Percentiles rank a stretch among this genome's conserved stretches.
These are phyloP conservation scores for Trichoderma simmonsii DNA, from an alignment of 2,329 filamentous ascomycete genomes.

Conservation along the genomic window DNA sequence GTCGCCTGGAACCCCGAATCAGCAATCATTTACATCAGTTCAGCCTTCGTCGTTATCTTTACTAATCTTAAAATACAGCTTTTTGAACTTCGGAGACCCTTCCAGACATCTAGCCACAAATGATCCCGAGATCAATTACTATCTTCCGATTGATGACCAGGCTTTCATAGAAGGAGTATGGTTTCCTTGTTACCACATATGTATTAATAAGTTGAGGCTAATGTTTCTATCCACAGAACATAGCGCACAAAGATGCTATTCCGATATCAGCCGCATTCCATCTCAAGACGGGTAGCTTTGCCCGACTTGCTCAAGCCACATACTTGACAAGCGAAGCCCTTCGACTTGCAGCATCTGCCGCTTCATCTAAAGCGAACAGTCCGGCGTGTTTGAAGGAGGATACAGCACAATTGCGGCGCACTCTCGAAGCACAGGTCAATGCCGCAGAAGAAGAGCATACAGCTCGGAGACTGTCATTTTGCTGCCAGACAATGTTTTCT, in stretches of 20 bases:
- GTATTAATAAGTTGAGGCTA: not conserved
- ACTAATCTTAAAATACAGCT: not conserved
- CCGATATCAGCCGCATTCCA: not conserved
- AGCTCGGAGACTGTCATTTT: not conserved
- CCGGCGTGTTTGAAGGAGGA: not conserved
- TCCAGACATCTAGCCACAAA: not conserved
- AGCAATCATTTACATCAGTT: not conserved
- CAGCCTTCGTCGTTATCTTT: not conserved
- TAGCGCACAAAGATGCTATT: not conserved
- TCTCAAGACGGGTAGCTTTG: not conserved
- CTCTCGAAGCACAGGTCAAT: not conserved
- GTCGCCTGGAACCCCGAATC: too few species aligned
- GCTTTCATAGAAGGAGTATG: not conserved
- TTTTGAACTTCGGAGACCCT: not conserved
- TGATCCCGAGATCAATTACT: not conserved
- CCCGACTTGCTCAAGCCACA: not conserved
- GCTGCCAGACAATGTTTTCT: not conserved
- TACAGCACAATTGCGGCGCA: not conserved
- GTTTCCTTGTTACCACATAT: accelerated
- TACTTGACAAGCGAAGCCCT: not conserved
- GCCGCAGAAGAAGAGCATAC: not conserved
- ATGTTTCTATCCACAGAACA: not conserved
- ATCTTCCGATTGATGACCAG: not conserved
- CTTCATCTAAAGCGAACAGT: not conserved
- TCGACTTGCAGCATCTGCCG: not conserved